A percentile compares a stretch with the other conserved stretches of the same genome.
These are phyloP conservation scores for Penicillium malachiteum DNA, from an alignment of 495 filamentous ascomycete species.

Conservation along the genomic window DNA sequence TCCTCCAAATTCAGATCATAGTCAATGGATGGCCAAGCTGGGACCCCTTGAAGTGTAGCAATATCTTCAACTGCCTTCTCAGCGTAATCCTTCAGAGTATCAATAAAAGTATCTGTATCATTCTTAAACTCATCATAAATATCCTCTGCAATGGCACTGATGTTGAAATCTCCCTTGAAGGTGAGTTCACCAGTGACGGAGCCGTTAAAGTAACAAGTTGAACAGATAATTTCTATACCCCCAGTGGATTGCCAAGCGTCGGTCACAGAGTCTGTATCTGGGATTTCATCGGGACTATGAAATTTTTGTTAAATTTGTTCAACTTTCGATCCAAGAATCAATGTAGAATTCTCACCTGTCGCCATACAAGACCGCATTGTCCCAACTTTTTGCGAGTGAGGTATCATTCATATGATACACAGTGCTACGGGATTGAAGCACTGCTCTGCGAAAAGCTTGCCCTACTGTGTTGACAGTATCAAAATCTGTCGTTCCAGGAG, in stretches of 20 bases:
- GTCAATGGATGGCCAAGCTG: slow-evolving; percentile 3
- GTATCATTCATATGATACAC: slow-evolving; percentile 35
- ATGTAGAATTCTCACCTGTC: slow-evolving; percentile 1
- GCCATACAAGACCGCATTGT: slow-evolving; percentile 26
- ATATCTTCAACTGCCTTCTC: not conserved
- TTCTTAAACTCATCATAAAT: not conserved
- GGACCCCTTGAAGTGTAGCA: not conserved
- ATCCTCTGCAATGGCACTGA: slow-evolving; percentile 10
- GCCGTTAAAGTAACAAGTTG: slow-evolving; percentile 53
- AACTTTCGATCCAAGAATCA: not conserved
- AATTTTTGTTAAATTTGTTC: too few relatives aligned
- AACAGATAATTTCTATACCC: slow-evolving; percentile 36
- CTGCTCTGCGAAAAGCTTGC: slow-evolving; percentile 10
- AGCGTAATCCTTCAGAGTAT: slow-evolving; percentile 2
- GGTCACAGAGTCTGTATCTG: too few relatives aligned
- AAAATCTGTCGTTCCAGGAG: slow-evolving; percentile 11
- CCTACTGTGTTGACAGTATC: slow-evolving; percentile 15
- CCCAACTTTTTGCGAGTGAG: slow-evolving; percentile 40
- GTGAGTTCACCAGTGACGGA: slow-evolving; percentile 39
- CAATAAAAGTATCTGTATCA: not conserved
- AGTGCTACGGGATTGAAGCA: slow-evolving; percentile 9
- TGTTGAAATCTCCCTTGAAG: slow-evolving; percentile 39
- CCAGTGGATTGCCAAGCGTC: too few relatives aligned
- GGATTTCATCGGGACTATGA: too few relatives aligned
- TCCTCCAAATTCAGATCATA: not conserved